These are phyloP conservation scores for Nemophila menziesii DNA, from an alignment of 257 asterid genomes.

Conservation along the genomic window DNA sequence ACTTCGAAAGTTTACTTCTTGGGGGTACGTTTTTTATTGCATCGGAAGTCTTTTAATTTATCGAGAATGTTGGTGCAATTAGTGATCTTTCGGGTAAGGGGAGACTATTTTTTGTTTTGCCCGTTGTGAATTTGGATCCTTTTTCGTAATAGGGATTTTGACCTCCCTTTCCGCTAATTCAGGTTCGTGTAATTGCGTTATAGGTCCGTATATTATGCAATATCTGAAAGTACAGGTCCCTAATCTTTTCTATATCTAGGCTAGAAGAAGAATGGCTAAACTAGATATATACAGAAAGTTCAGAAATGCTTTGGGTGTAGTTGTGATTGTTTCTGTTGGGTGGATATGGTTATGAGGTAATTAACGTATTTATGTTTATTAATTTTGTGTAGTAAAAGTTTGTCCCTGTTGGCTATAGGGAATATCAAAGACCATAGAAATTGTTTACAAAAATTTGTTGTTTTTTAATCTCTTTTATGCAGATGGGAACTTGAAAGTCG, in stretches of 20 bases:
- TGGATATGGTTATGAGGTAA: constrained; percentile 93
- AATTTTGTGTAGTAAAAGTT: neutral
- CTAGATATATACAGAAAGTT: constrained; percentile 80
- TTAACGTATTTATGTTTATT: neutral
- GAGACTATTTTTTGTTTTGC: constrained; percentile 69
- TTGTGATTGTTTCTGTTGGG: constrained; percentile 82
- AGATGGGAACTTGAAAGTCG: too few relatives aligned
- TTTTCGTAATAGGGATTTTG: constrained; percentile 92
- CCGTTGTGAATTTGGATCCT: constrained; percentile 90
- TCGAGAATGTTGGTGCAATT: constrained; percentile 82
- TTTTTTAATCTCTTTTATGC: too few relatives aligned
- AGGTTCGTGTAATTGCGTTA: too few relatives aligned
- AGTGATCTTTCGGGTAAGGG: constrained; percentile 95
- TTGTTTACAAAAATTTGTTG: too few relatives aligned
- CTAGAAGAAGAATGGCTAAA: constrained; percentile 73
- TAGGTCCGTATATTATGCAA: too few relatives aligned
- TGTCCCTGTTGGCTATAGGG: too few relatives aligned
- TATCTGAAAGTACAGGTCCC: neutral
- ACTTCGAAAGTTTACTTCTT: constrained; percentile 81
- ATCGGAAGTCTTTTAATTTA: constrained; percentile 71
- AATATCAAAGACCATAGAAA: too few relatives aligned
- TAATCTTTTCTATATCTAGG: constrained; percentile 26
- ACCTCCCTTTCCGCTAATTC: constrained; percentile 62
- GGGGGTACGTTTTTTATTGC: constrained; percentile 88
- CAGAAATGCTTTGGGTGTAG: constrained; percentile 79